Evolutionary conservation across 768 basidiomycete genomes (phyloP), one percentile per base, ranked within the genome.

Genomic region (Chalciporus sphaerocephalus): DNA sequence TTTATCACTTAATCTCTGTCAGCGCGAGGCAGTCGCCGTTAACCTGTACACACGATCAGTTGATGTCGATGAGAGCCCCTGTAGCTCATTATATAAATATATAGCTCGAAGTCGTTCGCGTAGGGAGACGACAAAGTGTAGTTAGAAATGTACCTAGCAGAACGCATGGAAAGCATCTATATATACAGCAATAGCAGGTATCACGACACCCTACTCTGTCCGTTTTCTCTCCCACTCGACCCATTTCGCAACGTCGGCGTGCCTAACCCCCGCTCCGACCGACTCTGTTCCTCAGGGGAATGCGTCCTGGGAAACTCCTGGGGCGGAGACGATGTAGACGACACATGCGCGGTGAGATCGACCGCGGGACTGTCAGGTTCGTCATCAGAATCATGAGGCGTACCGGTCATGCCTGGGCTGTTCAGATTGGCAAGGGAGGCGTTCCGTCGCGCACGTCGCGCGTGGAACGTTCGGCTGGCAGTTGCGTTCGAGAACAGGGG

Each of bases 401-500:
- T 66, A 32, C 60, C 70, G 5, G 25, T 32, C 10, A 44, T 25
- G n/a, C 66, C 65, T 16, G 56, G 51, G 16, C 48, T 50, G 21
- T 51, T 59, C 18, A 55, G 46, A 16, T 53, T 39, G 13, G 28
- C 48, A n/a, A 58, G 49, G 2, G 71, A 62, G 5, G 69, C 59
- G 12, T 66, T 65, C 50, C 83, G 70, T 37, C 85, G 74, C 6
- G 83, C 83, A 38, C 79, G 71, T 23, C 87, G 79, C 3, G 90
- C 89, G 56, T 92, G 83, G 74, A 89, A 91, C 50, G 85, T 85
- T 55, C 90, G 74, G 52, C 86, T 89, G 15, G 91, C 91, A 0
- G 91, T 92, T 13, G 88, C 89, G 59, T 93, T 93, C 38, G 90
- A 91, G 71, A 92, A 98, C 28, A 97, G 71, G 17, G 94, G 94